A percentile compares a stretch with the other conserved stretches of the same genome.
phyloP scores from a whole-genome alignment of 1,284 basidiomycete genomes.

The Takashimella koratensis region DNA sequence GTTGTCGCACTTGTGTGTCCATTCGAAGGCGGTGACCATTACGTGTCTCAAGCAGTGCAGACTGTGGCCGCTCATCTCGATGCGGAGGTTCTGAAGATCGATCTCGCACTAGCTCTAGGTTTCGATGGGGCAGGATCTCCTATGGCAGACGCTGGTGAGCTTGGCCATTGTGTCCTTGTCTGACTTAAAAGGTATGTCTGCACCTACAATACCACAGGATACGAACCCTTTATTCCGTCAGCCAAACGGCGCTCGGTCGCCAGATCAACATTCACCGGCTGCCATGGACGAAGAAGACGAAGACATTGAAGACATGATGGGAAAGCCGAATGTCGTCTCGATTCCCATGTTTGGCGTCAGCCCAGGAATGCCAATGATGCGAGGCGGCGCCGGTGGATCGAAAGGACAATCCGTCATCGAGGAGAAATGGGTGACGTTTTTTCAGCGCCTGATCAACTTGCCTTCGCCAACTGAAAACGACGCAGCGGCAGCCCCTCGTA shows the following conservation, averaged over 20 bases:
- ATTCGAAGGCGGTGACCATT: conserved; percentile 74
- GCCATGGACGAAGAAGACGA: conserved; percentile 9
- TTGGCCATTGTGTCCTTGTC: conserved; percentile 58
- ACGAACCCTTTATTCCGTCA: conserved; percentile 50
- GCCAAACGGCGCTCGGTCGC: conserved; percentile 60
- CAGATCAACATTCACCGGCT: not conserved
- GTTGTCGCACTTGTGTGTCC: conserved; percentile 77
- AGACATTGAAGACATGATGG: not conserved
- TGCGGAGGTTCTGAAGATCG: conserved; percentile 74
- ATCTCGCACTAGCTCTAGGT: conserved; percentile 59
- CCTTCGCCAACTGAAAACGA: conserved; percentile 8
- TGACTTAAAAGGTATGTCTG: conserved; percentile 17
- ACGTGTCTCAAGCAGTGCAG: conserved; percentile 70
- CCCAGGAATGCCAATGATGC: not conserved
- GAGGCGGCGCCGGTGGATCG: not conserved
- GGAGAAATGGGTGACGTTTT: conserved; percentile 34
- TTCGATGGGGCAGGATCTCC: conserved; percentile 56
- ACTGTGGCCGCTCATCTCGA: conserved; percentile 67
- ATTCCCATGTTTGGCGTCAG: not conserved
- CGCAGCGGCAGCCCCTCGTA: conserved; percentile 7
- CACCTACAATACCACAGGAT: conserved; percentile 14
- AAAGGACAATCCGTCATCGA: conserved; percentile 3
- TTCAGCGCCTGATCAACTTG: conserved; percentile 32
- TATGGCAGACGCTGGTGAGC: conserved; percentile 66
- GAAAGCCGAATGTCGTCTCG: not conserved